Percentiles rank a stretch among this genome's conserved stretches.
phyloP scores from a whole-genome alignment of 1,284 basidiomycete genomes.

The Ceratobasidium sp. region DNA sequence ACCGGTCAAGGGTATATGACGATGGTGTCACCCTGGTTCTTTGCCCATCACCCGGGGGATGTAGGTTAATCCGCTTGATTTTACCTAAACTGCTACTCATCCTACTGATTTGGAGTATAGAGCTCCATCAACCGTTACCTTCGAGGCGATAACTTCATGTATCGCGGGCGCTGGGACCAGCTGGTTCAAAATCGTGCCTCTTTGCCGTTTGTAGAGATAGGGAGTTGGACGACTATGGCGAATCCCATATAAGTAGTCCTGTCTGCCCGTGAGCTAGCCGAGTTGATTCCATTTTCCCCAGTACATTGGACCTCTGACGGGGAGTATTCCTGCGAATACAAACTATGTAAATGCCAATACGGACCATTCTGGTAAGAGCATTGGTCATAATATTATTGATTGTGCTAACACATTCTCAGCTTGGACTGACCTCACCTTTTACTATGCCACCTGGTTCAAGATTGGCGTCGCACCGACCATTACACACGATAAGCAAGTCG shows the following conservation, averaged over 20 bases:
- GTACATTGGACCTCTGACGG: constrained; percentile 46
- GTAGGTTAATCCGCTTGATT: not conserved
- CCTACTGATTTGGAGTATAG: not conserved
- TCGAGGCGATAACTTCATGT: constrained; percentile 59
- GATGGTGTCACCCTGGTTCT: constrained; percentile 59
- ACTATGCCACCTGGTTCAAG: constrained; percentile 46
- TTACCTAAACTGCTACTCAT: too few species aligned
- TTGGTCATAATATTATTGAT: not conserved
- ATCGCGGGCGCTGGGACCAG: constrained; percentile 58
- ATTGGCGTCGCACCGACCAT: constrained; percentile 50
- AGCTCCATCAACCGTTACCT: constrained; percentile 58
- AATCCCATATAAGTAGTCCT: constrained; percentile 19
- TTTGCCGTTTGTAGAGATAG: constrained; percentile 57
- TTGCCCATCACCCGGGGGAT: constrained; percentile 57
- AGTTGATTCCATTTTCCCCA: not conserved
- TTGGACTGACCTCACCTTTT: constrained; percentile 36
- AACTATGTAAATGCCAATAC: not conserved
- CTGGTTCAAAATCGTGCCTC: constrained; percentile 56
- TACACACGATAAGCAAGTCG: constrained; percentile 53
- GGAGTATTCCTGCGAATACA: constrained; percentile 18
- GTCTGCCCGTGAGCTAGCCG: not conserved
- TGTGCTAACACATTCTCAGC: not conserved
- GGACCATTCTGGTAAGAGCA: not conserved
- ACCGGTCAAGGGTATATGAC: constrained; percentile 58
- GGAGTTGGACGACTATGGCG: constrained; percentile 54